Conservation (phyloP, 805 yeast species). For the Candida sphagnicola region DNA sequence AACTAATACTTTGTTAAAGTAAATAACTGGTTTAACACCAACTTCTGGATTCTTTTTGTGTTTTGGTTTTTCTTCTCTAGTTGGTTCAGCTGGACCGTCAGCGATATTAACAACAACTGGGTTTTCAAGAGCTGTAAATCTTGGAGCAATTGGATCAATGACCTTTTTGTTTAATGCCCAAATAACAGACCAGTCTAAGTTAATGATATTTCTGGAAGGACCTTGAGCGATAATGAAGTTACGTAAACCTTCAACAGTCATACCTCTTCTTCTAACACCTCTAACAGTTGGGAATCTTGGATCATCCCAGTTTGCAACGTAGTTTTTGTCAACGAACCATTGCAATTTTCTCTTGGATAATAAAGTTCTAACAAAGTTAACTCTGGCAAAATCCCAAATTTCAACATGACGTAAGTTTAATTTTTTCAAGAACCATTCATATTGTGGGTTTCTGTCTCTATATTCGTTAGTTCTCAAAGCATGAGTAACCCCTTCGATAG, state of each 20-base stretch:
- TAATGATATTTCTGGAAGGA: slow-evolving; percentile 94
- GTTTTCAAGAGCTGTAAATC: slow-evolving; percentile 79
- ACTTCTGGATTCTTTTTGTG: slow-evolving; percentile 94
- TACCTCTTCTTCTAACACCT: slow-evolving; percentile 99
- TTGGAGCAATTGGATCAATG: slow-evolving; percentile 95
- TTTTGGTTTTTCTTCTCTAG: slow-evolving; percentile 73
- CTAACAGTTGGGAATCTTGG: slow-evolving; percentile 99
- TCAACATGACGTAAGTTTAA: slow-evolving; percentile 85
- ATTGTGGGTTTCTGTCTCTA: slow-evolving; percentile 98
- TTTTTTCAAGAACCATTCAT: slow-evolving; percentile 90
- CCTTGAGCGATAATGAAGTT: slow-evolving; percentile 94
- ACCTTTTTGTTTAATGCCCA: slow-evolving; percentile 98
- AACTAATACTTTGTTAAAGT: slow-evolving; percentile 58
- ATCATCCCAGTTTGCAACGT: slow-evolving; percentile 95
- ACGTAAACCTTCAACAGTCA: slow-evolving; percentile 96
- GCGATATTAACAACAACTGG: slow-evolving; percentile 64
- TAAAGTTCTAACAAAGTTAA: slow-evolving; percentile 93
- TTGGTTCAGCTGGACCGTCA: slow-evolving; percentile 64
- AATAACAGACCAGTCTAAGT: slow-evolving; percentile 94
- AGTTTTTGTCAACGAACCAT: slow-evolving; percentile 94
- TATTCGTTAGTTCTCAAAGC: slow-evolving; percentile 97
- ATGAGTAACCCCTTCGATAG: slow-evolving; percentile 96
- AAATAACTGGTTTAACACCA: slow-evolving; percentile 78
- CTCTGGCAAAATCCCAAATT: slow-evolving; percentile 97
- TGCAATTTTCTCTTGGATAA: slow-evolving; percentile 96